Conservation (phyloP, 305 asterid species). For the Fraxinus angustifolia region DNA sequence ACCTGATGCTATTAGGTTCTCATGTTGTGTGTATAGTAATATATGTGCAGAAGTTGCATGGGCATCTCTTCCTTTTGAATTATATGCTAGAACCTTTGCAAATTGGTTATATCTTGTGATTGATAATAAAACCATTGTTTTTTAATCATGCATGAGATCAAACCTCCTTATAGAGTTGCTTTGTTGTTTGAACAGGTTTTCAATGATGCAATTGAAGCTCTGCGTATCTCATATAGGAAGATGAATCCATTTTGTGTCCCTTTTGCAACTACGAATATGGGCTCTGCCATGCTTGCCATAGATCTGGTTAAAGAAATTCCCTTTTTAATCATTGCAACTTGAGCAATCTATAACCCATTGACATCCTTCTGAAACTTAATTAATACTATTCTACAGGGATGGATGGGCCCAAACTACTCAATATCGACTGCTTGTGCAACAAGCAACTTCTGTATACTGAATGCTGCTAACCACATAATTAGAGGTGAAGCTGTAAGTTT, state of each 20-base stretch:
- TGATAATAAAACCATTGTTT: not conserved
- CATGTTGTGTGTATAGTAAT: not conserved
- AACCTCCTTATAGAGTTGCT: not conserved
- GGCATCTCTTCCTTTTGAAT: not conserved
- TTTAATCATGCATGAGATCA: not conserved
- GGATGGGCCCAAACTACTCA: slow-evolving; percentile 99
- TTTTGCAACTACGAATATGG: slow-evolving; percentile 91
- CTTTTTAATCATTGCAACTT: not conserved
- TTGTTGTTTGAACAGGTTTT: slow-evolving; percentile 61
- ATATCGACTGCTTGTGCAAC: slow-evolving; percentile 98
- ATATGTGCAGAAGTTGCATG: not conserved
- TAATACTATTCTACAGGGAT: slow-evolving; percentile 55
- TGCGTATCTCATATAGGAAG: slow-evolving; percentile 81
- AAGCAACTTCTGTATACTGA: slow-evolving; percentile 86
- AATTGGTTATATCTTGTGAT: not conserved
- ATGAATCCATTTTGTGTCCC: slow-evolving; percentile 98
- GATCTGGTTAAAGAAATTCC: slow-evolving; percentile 59
- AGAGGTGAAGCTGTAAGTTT: slow-evolving; percentile 93
- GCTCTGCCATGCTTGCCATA: slow-evolving; percentile 93
- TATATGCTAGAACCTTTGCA: not conserved
- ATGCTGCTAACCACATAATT: slow-evolving; percentile 95
- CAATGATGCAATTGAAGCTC: slow-evolving; percentile 82
- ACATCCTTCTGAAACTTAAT: slow-evolving; percentile 22
- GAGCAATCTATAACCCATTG: not conserved
- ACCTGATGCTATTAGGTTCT: slow-evolving; percentile 10